Conservation (phyloP, 768 basidiomycete genomes). For the Psilocybe cyanescens region DNA sequence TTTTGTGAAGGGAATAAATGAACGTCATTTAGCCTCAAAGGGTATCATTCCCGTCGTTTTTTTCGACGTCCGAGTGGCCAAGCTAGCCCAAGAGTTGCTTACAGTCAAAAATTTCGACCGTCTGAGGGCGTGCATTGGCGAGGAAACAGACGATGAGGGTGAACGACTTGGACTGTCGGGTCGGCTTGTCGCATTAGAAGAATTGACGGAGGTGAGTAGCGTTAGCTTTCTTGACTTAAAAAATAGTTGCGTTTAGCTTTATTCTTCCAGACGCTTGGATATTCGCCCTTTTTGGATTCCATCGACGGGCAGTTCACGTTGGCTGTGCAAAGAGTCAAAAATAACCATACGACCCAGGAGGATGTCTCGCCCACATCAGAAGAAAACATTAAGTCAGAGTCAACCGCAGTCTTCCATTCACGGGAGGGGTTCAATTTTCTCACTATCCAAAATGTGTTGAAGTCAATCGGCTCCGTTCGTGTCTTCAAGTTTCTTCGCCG, state of each 20-base stretch:
- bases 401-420: not conserved
- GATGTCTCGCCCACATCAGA: not conserved
- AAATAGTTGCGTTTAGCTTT: conserved; percentile 12
- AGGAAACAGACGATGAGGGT: conserved; percentile 27
- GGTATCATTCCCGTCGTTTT: conserved; percentile 64
- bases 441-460: conserved; percentile 34
- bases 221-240: conserved; percentile 7
- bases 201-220: conserved; percentile 45
- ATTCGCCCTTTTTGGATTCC: conserved; percentile 51
- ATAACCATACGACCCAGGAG: not conserved
- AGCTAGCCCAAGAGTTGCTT: conserved; percentile 47
- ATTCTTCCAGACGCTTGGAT: conserved; percentile 52
- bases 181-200: conserved; percentile 47
- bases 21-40: conserved; percentile 50
- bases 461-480: conserved; percentile 38
- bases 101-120: conserved; percentile 30
- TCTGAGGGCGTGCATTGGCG: conserved; percentile 33
- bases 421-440: conserved; percentile 24
- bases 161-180: conserved; percentile 38
- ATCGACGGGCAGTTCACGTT: conserved; percentile 58
- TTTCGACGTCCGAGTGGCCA: conserved; percentile 60
- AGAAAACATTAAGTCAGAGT: not conserved
- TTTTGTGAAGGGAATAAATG: conserved; percentile 50
- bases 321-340: conserved; percentile 36
- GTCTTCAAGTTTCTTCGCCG: conserved; percentile 27